phyloP scores from a whole-genome alignment of 805 yeast species.

The Pichia scutulata region DNA sequence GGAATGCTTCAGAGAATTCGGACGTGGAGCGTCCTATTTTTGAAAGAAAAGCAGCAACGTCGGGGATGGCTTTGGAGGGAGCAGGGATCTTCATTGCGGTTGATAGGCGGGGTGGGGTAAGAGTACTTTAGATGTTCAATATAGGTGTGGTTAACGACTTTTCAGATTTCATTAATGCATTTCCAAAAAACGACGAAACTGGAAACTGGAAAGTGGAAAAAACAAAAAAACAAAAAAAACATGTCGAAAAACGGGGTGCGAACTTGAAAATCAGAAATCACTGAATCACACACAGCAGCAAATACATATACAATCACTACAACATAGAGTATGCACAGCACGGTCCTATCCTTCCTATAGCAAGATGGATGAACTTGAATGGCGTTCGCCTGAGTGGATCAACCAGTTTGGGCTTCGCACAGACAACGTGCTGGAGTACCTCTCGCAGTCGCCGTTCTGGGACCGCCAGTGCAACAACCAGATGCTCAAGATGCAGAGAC shows the following conservation, averaged over 20 bases:
- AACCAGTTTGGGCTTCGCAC: slow-evolving; percentile 81
- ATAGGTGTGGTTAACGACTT: too few relatives aligned
- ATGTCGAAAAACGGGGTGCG: not conserved
- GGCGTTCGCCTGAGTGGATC: slow-evolving; percentile 98
- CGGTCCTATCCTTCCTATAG: not conserved
- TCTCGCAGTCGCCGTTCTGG: slow-evolving; percentile 89
- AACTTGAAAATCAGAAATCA: too few relatives aligned
- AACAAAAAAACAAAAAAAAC: not conserved
- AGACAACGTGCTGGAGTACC: slow-evolving; percentile 87
- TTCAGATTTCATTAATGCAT: too few relatives aligned
- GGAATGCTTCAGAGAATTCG: slow-evolving; percentile 65
- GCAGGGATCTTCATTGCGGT: slow-evolving; percentile 28
- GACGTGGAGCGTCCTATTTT: slow-evolving; percentile 68
- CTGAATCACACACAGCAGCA: too few relatives aligned
- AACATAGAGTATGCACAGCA: too few relatives aligned
- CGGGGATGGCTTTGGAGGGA: slow-evolving; percentile 53
- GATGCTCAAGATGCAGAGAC: slow-evolving; percentile 90
- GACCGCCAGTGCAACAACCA: slow-evolving; percentile 93
- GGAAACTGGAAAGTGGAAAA: not conserved
- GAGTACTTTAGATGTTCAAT: too few relatives aligned
- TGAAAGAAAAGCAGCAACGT: slow-evolving; percentile 63
- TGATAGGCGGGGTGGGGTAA: not conserved
- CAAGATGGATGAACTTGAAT: slow-evolving; percentile 75
- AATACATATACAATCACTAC: too few relatives aligned
- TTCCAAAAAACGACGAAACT: not conserved